phyloP scores from a whole-genome alignment of 2,329 filamentous ascomycete species.

The Beauveria sp. region DNA sequence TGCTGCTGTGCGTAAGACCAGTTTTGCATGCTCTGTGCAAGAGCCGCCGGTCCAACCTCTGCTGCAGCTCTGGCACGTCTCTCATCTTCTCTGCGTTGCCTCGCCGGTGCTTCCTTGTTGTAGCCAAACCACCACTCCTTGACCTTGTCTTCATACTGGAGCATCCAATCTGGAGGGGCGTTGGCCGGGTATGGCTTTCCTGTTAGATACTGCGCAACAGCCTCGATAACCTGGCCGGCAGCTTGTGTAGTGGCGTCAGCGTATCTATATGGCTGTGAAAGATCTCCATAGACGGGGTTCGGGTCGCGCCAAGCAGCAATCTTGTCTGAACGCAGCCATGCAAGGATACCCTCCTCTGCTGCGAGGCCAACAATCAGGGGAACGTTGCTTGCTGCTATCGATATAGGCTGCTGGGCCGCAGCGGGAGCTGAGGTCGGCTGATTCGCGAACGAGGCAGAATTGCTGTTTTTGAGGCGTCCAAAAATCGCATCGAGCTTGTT shows the following conservation, averaged over 20 bases:
- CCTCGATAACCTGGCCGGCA: constrained; percentile 36
- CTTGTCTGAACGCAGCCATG: constrained; percentile 36
- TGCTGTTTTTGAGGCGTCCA: constrained; percentile 23
- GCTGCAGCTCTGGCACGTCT: constrained; percentile 27
- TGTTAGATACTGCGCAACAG: constrained; percentile 32
- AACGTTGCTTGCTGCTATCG: constrained; percentile 16
- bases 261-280: constrained; percentile 29
- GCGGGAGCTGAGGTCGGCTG: neutral
- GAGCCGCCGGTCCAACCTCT: constrained; percentile 22
- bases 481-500: constrained; percentile 34
- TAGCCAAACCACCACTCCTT: constrained; percentile 47
- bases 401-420: neutral
- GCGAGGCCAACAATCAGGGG: constrained; percentile 25
- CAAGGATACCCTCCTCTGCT: constrained; percentile 33
- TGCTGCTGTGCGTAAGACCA: constrained; percentile 35
- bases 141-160: constrained; percentile 35
- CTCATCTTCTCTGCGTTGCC: constrained; percentile 32
- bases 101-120: constrained; percentile 30
- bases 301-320: constrained; percentile 36
- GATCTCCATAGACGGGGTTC: constrained; percentile 28
- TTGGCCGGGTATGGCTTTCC: constrained; percentile 41
- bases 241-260: constrained; percentile 34
- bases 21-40: constrained; percentile 30
- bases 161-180: constrained; percentile 46
- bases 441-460: constrained; percentile 3